Evolutionary conservation across 805 yeast species (phyloP), one percentile per base, ranked within the genome.

Genomic region (Kodamaea kakaduensis): DNA sequence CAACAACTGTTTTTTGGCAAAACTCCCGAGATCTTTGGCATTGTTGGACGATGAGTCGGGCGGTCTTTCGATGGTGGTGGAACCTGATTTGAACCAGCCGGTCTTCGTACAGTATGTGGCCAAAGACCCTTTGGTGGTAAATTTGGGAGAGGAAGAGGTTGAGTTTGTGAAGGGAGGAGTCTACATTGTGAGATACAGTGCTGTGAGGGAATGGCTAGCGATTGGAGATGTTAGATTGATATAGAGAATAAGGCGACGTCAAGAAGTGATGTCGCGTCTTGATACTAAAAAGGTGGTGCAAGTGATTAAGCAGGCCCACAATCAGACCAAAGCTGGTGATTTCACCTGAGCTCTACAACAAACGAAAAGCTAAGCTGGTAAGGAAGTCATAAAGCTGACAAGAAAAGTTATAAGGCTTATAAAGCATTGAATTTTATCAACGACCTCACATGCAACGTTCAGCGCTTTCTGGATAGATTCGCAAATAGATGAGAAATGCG

Each of bases 51-150:
- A 87, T 45, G 73, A 73, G 2, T 70, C 77, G 13, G 69, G 69
- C 3, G 64, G 63, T 3, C 56, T 81, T 9, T 67, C 76, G 6
- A 89, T 93, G 97, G 67, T 90, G 2, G 83, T 78, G 10, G 71
- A 70, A 41, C 97, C 97, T 0, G 84, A 84, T 32, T 46, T 84
- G 52, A 72, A 83, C 43, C 73, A 69, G 40, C 84, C 93, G 5
- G 97, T 93, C 1, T 88, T 87, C 48, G 65, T 89, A 8, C 69
- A 75, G 31, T 40, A 34, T 18, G 25, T 31, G 12, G 29, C 36
- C 9, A 44, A 45, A 4, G 44, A 43, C 5, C 56, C 64, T 8
- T 58, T 64, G 9, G 40, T 40, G 4, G 43, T 66, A 1, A 33
- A 41, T 8, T 37, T 59, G 25, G 60, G 47, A 5, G 59, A 52